Base-by-base conservation (phyloP, 179 eudicot species). In the Spinacia oleracea region DNA sequence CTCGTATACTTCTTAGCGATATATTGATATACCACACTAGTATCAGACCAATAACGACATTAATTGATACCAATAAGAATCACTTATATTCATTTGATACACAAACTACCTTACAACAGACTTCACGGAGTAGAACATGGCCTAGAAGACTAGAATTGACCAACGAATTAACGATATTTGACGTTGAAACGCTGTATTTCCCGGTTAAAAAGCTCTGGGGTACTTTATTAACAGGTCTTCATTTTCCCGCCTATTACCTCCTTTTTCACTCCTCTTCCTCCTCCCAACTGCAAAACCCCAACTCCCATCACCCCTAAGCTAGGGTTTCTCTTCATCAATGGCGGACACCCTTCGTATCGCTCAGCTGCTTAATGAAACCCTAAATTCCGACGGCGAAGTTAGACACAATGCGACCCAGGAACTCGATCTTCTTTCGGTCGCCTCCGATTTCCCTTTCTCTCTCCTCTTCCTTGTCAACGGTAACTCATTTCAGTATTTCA, bases 391-490 rank as follows among this genome's bases (percentile, higher is more conserved):
- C 68, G 84, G 84, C 72, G 67, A 75, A 53, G 78, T 78, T 40
- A 88, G 89, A 70, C 84, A 56, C 45, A 18, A 80, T 75, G 92
- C 74, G 1, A 78, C 82, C 80, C 86, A 79, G 16, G 81, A 85
- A 58, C 92, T 92, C 74, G 88, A 85, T 72, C 82, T 73, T 27
- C 87, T 87, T 68, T 90, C 91, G 32, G 60, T 75, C 77, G 80
- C 86, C 72, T 84, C 92, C 21, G 64, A 80, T 65, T 92, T 92
- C 79, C 86, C 94, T 31, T 84, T 87, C 83, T 78, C 88, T 51
- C 91, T 92, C 71, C 90, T 90, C 76, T 83, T 89, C 67, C 55
- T 90, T 72, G 81, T 86, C 75, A 70, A 83, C 42, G 93, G 97
- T 91, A 88, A 74, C 65, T 48, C 63, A 55, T 60, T 53, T 78